A percentile compares a stretch with the other conserved stretches of the same genome.
phyloP scores from a whole-genome alignment of 31 red algal species.

The Asparagopsis taxiformis region DNA sequence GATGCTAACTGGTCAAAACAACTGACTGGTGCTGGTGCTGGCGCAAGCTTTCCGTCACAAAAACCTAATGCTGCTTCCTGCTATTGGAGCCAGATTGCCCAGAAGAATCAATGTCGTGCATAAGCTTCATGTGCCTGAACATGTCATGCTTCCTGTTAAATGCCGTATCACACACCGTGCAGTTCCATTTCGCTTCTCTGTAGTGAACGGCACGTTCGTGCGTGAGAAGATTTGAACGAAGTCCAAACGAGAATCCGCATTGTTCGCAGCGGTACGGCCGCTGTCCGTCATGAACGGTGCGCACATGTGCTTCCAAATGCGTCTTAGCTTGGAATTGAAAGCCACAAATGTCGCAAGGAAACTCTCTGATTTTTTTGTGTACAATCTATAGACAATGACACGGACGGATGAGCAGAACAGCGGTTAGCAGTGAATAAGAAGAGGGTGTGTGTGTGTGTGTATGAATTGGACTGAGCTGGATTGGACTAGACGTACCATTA shows the following conservation, averaged over 20 bases:
- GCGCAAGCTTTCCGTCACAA: too few relatives aligned
- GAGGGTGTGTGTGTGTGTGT: too few relatives aligned
- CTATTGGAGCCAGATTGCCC: too few relatives aligned
- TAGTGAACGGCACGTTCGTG: constrained; percentile 82
- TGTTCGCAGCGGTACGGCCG: constrained; percentile 75
- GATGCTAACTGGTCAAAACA: too few relatives aligned
- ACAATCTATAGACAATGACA: constrained; percentile 65
- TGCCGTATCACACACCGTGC: constrained; percentile 55
- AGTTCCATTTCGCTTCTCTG: constrained; percentile 73
- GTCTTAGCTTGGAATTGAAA: constrained; percentile 83
- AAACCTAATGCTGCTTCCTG: too few relatives aligned
- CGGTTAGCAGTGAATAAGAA: too few relatives aligned
- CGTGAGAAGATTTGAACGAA: constrained; percentile 74
- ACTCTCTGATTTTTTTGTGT: constrained; percentile 67
- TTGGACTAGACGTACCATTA: constrained; percentile 37
- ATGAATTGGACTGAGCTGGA: background rate
- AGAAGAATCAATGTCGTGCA: constrained; percentile 64
- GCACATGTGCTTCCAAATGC: constrained; percentile 77
- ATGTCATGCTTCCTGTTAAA: constrained; percentile 80
- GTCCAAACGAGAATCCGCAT: constrained; percentile 79
- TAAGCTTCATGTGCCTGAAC: constrained; percentile 70
- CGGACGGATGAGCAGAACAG: too few relatives aligned
- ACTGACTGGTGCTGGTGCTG: too few relatives aligned
- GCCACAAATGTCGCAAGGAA: constrained; percentile 73
- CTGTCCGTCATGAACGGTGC: constrained; percentile 79